These are phyloP conservation scores for Ascochyta rabiei DNA, from an alignment of 2,329 filamentous ascomycete genomes.

Conservation along the genomic window DNA sequence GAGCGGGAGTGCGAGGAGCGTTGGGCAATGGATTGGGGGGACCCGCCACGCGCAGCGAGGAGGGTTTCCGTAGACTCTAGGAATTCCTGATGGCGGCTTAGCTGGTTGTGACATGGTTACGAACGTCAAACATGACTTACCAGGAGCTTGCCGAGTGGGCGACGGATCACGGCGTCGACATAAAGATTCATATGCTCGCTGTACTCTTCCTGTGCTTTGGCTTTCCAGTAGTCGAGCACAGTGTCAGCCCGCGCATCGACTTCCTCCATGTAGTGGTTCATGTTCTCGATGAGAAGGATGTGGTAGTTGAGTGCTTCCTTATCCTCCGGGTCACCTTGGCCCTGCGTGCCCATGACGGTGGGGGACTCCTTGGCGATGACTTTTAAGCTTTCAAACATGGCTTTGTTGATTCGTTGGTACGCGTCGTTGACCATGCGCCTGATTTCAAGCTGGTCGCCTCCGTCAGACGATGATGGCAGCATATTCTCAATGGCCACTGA, in stretches of 20 bases:
- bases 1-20: constrained; percentile 83
- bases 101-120: background rate
- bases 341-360: constrained; percentile 58
- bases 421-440: constrained; percentile 82
- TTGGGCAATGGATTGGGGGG: constrained; percentile 67
- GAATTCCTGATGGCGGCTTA: constrained; percentile 65
- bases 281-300: constrained; percentile 96
- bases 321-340: constrained; percentile 73
- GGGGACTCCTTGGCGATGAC: constrained; percentile 82
- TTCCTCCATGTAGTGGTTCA: constrained; percentile 96
- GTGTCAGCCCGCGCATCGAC: constrained; percentile 76
- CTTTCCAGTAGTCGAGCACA: constrained; percentile 82
- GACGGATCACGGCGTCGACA: constrained; percentile 82
- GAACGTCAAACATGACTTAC: constrained; percentile 37
- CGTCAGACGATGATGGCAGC: constrained; percentile 60
- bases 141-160: constrained; percentile 86
- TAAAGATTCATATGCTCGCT: constrained; percentile 87
- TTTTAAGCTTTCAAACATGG: constrained; percentile 97
- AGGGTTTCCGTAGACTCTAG: constrained; percentile 84
- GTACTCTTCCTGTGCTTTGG: constrained; percentile 78
- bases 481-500: constrained; percentile 83
- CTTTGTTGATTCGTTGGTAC: constrained; percentile 86
- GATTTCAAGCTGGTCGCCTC: constrained; percentile 67
- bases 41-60: constrained; percentile 60
- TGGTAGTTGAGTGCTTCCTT: constrained; percentile 98